phyloP scores from a whole-genome alignment of 2,329 filamentous ascomycete genomes.

The Pyricularia grisea region DNA sequence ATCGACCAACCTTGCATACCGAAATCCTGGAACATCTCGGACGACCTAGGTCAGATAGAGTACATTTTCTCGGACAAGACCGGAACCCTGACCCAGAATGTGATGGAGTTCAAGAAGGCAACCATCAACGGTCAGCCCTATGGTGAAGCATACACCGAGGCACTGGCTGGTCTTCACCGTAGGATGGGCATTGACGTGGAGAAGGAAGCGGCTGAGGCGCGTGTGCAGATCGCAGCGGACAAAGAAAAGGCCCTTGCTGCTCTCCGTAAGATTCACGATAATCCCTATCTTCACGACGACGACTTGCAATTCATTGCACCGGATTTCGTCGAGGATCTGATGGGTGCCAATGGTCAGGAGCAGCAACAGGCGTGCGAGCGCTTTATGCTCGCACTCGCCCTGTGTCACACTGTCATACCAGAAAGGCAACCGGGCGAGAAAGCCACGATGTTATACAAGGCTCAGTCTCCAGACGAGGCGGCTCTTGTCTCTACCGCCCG shows the following conservation, averaged over 20 bases:
- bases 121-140: slow-evolving; percentile 95
- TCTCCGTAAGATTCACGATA: slow-evolving; percentile 72
- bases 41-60: slow-evolving; percentile 95
- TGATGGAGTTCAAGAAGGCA: slow-evolving; percentile 95
- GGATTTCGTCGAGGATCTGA: slow-evolving; percentile 76
- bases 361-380: slow-evolving; percentile 72
- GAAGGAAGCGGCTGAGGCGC: slow-evolving; percentile 63
- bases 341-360: slow-evolving; percentile 64
- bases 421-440: slow-evolving; percentile 84
- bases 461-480: slow-evolving; percentile 93
- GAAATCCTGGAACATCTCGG: slow-evolving; percentile 98
- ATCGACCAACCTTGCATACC: slow-evolving; percentile 93
- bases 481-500: slow-evolving; percentile 89
- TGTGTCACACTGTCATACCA: slow-evolving; percentile 96
- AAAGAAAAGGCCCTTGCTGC: slow-evolving; percentile 62
- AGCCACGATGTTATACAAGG: slow-evolving; percentile 88
- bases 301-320: slow-evolving; percentile 88
- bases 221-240: slow-evolving; percentile 69
- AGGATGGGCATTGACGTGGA: slow-evolving; percentile 81
- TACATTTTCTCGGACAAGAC: slow-evolving; percentile 65
- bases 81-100: slow-evolving; percentile 16
- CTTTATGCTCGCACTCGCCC: slow-evolving; percentile 89
- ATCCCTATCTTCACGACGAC: slow-evolving; percentile 84
- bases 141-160: slow-evolving; percentile 95
- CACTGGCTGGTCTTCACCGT: slow-evolving; percentile 92